A percentile compares a stretch with the other conserved stretches of the same genome.
Conservation (phyloP, 148 eudicot species). For the Suaeda aralocaspica region DNA sequence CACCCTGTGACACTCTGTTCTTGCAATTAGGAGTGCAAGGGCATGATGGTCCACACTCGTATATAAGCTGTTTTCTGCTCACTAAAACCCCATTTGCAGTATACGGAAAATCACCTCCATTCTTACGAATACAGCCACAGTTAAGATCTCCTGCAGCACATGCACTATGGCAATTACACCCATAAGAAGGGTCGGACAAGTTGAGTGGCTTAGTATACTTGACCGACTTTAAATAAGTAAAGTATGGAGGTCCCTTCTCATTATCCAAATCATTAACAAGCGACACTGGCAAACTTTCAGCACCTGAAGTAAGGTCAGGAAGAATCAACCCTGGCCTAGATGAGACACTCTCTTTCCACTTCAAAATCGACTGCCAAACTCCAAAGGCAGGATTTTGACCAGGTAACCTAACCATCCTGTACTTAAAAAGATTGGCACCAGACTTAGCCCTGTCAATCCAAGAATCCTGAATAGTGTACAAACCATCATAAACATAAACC, state of each 20-base stretch:
- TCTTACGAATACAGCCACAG: conserved; percentile 69
- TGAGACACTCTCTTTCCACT: conserved; percentile 62
- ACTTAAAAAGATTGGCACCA: conserved; percentile 74
- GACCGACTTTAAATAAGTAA: conserved; percentile 55
- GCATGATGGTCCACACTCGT: conserved; percentile 81
- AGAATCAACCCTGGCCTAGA: conserved; percentile 69
- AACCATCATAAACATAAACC: conserved; percentile 79
- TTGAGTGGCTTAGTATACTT: conserved; percentile 48
- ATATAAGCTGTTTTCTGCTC: conserved; percentile 45
- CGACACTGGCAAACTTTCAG: conserved; percentile 61
- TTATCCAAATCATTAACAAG: conserved; percentile 85
- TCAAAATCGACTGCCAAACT: conserved; percentile 76
- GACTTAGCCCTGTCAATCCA: conserved; percentile 76
- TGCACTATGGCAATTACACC: conserved; percentile 60
- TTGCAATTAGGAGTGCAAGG: conserved; percentile 64
- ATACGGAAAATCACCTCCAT: conserved; percentile 66
- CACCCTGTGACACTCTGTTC: conserved; percentile 63
- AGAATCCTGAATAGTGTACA: conserved; percentile 71
- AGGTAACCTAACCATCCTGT: conserved; percentile 66
- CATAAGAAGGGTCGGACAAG: conserved; percentile 37
- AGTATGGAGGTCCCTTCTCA: conserved; percentile 85
- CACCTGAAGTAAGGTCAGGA: conserved; percentile 82
- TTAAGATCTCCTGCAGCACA: conserved; percentile 70
- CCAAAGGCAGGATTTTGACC: conserved; percentile 75
- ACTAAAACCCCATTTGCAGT: conserved; percentile 53